phyloP scores from a whole-genome alignment of 2,329 filamentous ascomycete species.

The Xylariomycetidae sp. region DNA sequence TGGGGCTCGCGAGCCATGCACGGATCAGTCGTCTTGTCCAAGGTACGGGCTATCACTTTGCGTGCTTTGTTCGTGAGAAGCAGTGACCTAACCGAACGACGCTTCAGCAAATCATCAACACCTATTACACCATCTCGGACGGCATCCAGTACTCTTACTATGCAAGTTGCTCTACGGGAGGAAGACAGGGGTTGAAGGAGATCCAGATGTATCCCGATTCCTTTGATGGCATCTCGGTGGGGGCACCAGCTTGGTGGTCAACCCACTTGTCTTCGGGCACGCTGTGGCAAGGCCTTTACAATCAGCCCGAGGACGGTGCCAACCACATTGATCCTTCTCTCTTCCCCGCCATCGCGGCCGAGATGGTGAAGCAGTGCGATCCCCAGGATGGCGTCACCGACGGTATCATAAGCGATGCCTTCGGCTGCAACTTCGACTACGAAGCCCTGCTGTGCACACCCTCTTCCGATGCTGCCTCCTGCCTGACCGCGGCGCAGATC shows the following conservation, averaged over 20 bases:
- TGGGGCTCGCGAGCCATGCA: constrained; percentile 42
- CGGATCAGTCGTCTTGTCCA: constrained; percentile 44
- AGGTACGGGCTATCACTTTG: constrained; percentile 8
- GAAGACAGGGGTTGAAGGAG: constrained; percentile 52
- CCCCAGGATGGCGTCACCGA: constrained; percentile 38
- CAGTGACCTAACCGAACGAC: neutral
- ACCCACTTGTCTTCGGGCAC: constrained; percentile 33
- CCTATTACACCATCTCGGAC: constrained; percentile 39
- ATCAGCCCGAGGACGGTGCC: constrained; percentile 34
- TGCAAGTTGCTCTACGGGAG: constrained; percentile 55
- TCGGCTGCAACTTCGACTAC: constrained; percentile 34
- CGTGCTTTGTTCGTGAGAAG: neutral
- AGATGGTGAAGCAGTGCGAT: constrained; percentile 40
- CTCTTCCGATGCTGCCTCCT: constrained; percentile 18
- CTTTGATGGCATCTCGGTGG: constrained; percentile 54
- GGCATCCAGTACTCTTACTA: constrained; percentile 47
- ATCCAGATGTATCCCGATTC: constrained; percentile 48
- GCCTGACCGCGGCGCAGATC: constrained; percentile 37
- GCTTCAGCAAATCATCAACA: constrained; percentile 36
- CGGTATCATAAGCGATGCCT: constrained; percentile 36
- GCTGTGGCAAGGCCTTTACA: constrained; percentile 37
- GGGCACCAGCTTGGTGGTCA: constrained; percentile 46
- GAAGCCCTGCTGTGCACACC: constrained; percentile 31
- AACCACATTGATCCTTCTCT: constrained; percentile 36
- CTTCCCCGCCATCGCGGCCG: constrained; percentile 35